Base-by-base conservation (phyloP, 2,329 filamentous ascomycete genomes). In the Ramularia endophylla region DNA sequence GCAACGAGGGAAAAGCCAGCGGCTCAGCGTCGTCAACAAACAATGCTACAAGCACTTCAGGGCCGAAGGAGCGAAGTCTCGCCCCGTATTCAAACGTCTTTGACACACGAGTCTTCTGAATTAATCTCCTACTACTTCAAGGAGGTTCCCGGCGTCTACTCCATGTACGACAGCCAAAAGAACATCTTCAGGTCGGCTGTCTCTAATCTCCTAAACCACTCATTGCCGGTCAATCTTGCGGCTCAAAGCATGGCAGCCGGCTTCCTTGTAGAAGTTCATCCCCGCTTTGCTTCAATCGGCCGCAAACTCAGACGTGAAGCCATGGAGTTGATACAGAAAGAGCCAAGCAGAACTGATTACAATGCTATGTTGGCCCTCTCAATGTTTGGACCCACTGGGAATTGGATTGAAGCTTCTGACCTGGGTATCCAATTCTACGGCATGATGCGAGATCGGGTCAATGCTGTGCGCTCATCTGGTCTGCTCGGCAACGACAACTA, bases 311-410 rank as follows among this genome's bases (percentile, higher is more conserved):
- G 53, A 25, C 43, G 43, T 6, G 44, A 55, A 41, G 53, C 52
- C 27, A 43, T 57, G 15, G 44, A 53, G 11, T 36, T 47, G 6
- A 41, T 52, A 11, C 48, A 49, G 22, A 43, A 43, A 18, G 47
- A 54, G 16, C 32, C 43, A 4, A 38, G 40, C 18, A 45, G 51
- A 13, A 34, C 32, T n/a, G 47, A 51, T 13, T 50, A 52, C 28
- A 46, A 52, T 34, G 47, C 50, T 2, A 64, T 80, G 7, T 53
- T 81, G 9, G 74, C 74, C 2, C 63, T 80, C 15, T 68, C 80
- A 37, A 70, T 81, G 57, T 69, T 80, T 2, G 77, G 77, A 3
- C 72, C 77, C 45, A 77, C 74, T 2, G 75, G 76, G 8, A 75
- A 73, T 31, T 81, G 77, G 77, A 76, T 80, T 43, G 69, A 78